Evolutionary conservation across 1,139 yeast genomes (phyloP), one percentile per base, ranked within the genome.

Genomic region (Yamadazyma pseudoaaseri): DNA sequence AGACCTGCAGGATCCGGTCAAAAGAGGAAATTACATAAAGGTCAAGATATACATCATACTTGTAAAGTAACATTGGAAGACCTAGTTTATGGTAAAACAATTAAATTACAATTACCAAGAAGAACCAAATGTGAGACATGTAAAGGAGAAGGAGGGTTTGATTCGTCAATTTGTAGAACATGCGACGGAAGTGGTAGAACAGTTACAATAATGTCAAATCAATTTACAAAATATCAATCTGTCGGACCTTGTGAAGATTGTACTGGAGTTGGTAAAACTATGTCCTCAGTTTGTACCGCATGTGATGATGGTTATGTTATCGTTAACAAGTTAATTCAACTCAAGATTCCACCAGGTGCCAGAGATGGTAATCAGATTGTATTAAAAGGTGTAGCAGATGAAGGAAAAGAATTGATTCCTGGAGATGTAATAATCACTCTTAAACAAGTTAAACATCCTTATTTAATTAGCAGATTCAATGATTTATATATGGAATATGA

Each of bases 371-470:
- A 76, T 41, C 59, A 63, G 33, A 68, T 80, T 15, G 58, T 76
- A 1, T 54, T 80, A 13, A 63, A 68, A 15, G 76, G 79, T 3
- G 81, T 76, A 44, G 85, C 81, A 0, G 89, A 82, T 45, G 84
- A 81, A 50, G 82, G 81, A 0, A 58, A 72, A 22, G 67, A 70
- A 42, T 60, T 77, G 2, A 58, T 72, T 1, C 85, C 89, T 0
- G 90, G 90, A 3, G 86, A 82, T 51, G 81, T 82, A 6, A 58
- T 81, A 2, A 72, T 82, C 4, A 63, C 60, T 30, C 42, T 69
- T 27, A 52, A 56, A 13, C 67, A 68, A 43, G 42, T 49, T 1
- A 47, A 56, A 3, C 73, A 69, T 43, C 56, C 58, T 4, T 57
- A 43, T 30, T 73, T 80, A 47, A 65, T 68, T 14, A 66, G 89